Percentiles rank a stretch among this genome's conserved stretches.
These are phyloP conservation scores for Trichosporon sp. DNA, from an alignment of 1,284 basidiomycete genomes.

Conservation along the genomic window DNA sequence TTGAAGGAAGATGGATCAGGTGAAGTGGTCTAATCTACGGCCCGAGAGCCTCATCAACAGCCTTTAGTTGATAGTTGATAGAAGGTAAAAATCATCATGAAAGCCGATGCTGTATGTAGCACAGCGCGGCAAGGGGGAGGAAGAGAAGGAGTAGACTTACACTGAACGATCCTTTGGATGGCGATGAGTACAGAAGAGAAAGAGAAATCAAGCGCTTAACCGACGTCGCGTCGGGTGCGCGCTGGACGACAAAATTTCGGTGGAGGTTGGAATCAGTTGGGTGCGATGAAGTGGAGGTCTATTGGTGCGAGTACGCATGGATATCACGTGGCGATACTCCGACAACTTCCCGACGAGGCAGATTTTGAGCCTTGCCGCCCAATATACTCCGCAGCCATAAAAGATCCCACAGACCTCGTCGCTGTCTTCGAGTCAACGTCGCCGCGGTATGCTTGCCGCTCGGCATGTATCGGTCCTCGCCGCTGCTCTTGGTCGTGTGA, in stretches of 20 bases:
- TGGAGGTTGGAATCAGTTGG: background rate
- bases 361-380: background rate
- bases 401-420: background rate
- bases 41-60: slow-evolving; percentile 15
- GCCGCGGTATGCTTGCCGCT: background rate
- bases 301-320: background rate
- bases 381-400: too few species aligned
- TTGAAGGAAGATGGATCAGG: background rate
- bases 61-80: slow-evolving; percentile 21
- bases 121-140: background rate
- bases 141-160: background rate
- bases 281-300: background rate
- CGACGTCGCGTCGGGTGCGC: too few species aligned
- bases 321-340: background rate
- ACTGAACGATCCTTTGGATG: background rate
- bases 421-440: background rate
- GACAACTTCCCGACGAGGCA: background rate
- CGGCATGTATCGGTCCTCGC: background rate
- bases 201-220: background rate
- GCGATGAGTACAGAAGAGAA: slow-evolving; percentile 6
- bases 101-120: background rate
- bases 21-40: slow-evolving; percentile 16
- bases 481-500: background rate
- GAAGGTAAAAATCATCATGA: slow-evolving; percentile 19
- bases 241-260: background rate